Evolutionary conservation across 2,329 filamentous ascomycete genomes (phyloP).

Genomic region (Beauveria rudraprayagi): DNA sequence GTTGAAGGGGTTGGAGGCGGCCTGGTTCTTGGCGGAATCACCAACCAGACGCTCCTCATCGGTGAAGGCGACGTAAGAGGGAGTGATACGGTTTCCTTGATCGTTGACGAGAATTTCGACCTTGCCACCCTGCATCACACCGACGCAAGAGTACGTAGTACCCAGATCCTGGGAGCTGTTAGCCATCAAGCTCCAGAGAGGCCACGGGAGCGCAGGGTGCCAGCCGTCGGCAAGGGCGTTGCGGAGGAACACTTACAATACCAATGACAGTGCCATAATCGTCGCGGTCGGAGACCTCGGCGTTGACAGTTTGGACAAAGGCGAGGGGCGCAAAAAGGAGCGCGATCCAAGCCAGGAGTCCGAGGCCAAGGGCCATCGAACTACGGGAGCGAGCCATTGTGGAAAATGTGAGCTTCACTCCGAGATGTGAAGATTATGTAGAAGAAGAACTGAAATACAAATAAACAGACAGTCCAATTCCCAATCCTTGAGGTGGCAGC

Average conservation of each 20-base stretch:
- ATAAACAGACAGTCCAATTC: slow-evolving; percentile 18
- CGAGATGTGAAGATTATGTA: slow-evolving; percentile 9
- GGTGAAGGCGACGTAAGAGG: slow-evolving; percentile 92
- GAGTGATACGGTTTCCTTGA: slow-evolving; percentile 93
- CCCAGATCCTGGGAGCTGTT: slow-evolving; percentile 58
- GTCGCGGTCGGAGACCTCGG: slow-evolving; percentile 63
- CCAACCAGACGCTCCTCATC: slow-evolving; percentile 95
- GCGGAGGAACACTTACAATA: slow-evolving; percentile 52
- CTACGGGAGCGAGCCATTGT: slow-evolving; percentile 52
- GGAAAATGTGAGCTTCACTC: slow-evolving; percentile 16
- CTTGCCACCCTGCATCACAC: slow-evolving; percentile 93
- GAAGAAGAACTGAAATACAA: slow-evolving; percentile 15
- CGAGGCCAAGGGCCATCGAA: slow-evolving; percentile 71
- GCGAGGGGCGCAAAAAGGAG: slow-evolving; percentile 82
- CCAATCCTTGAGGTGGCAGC: slow-evolving; percentile 23
- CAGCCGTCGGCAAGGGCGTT: neutral
- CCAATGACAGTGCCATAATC: slow-evolving; percentile 85
- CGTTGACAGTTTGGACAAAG: slow-evolving; percentile 61
- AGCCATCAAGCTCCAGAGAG: slow-evolving; percentile 12
- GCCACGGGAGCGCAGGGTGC: neutral
- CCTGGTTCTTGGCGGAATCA: slow-evolving; percentile 96
- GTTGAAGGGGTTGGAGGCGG: slow-evolving; percentile 66
- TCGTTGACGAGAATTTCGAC: slow-evolving; percentile 95
- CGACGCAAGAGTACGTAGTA: slow-evolving; percentile 83
- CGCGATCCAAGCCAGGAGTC: slow-evolving; percentile 84